Evolutionary conservation across 169 alveolate species (phyloP), one percentile per base, ranked within the genome.

Genomic region (Plasmodium vivax): DNA sequence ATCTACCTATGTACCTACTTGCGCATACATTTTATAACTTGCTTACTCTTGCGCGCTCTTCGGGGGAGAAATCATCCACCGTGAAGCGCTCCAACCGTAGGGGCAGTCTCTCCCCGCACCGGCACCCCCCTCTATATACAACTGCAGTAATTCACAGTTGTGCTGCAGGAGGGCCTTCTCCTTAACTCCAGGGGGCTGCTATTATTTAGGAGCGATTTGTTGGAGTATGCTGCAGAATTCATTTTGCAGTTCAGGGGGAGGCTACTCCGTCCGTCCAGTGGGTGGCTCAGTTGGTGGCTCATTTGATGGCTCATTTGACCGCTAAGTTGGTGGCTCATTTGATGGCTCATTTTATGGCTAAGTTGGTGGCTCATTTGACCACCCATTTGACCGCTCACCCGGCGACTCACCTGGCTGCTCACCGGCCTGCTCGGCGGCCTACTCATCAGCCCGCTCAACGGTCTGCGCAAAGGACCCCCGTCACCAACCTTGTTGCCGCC

Each of bases 81-180:
- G 19, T 19, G 34, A 62, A 62, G 34, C 36, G 19, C 34, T 16
- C 4, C 27, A 38, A 38, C 8, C 45, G 45, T 38, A 6, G 1
- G 45, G 45, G 45, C 6, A 38, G 45, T 5, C 45, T 38, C 45
- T 38, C 45, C 41, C 41, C 2, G 2, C 41, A 36, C 9, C 45
- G 2, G 45, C 45, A 38, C 45, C 45, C 45, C n/a, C 58, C 58
- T 58, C 77, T 58, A 88, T 36, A 88, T 88, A 38, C 94, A 88
- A 88, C 79, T 88, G 34, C 94, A 88, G 82, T 88, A 88, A 45
- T 56, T 75, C 54, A 38, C 34, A 56, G 77, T 79, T 88, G 90
- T 54, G 30, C 23, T 34, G 47, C 90, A 56, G n/a, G 90, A 54
- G 32, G 85, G 82, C 34, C 82, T 77, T 75, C 68, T 85, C 19